Conservation (phyloP, 352 stramenopile genomes). For the Phytophthora sp. region DNA sequence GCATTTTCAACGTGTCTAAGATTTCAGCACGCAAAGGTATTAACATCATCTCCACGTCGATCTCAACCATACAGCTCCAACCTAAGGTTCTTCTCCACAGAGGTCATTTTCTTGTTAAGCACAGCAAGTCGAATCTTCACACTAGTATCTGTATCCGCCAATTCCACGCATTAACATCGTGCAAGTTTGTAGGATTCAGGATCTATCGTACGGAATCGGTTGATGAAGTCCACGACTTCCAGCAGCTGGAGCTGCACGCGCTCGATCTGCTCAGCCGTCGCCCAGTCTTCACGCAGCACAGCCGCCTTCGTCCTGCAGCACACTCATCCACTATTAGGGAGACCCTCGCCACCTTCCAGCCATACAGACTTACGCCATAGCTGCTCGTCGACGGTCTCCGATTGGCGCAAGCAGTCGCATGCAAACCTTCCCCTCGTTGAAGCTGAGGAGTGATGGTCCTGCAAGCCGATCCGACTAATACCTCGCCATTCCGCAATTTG, state of each 20-base stretch:
- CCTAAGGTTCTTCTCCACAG: constrained; percentile 53
- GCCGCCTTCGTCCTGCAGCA: constrained; percentile 23
- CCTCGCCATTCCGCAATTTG: constrained; percentile 10
- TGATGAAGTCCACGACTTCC: constrained; percentile 67
- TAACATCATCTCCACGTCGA: background rate
- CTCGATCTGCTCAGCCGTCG: constrained; percentile 50
- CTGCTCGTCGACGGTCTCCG: background rate
- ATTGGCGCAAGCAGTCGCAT: constrained; percentile 18
- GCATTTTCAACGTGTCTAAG: constrained; percentile 48
- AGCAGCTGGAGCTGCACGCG: constrained; percentile 57
- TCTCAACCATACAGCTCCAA: background rate
- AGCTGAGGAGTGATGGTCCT: constrained; percentile 22
- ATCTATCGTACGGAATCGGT: constrained; percentile 69
- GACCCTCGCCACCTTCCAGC: background rate
- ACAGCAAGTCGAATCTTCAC: constrained; percentile 43
- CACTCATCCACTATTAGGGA: background rate
- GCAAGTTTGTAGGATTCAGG: too few species aligned
- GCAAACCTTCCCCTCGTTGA: constrained; percentile 9
- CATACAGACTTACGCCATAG: constrained; percentile 20
- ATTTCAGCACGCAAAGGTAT: background rate
- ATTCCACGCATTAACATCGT: background rate
- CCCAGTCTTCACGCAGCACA: constrained; percentile 64
- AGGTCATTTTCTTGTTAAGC: constrained; percentile 50
- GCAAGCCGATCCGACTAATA: background rate
- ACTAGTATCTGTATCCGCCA: constrained; percentile 43